A percentile compares a stretch with the other conserved stretches of the same genome.
Evolutionary conservation across 2,329 filamentous ascomycete species (phyloP).

Genomic region (Neofusicoccum laricinum): DNA sequence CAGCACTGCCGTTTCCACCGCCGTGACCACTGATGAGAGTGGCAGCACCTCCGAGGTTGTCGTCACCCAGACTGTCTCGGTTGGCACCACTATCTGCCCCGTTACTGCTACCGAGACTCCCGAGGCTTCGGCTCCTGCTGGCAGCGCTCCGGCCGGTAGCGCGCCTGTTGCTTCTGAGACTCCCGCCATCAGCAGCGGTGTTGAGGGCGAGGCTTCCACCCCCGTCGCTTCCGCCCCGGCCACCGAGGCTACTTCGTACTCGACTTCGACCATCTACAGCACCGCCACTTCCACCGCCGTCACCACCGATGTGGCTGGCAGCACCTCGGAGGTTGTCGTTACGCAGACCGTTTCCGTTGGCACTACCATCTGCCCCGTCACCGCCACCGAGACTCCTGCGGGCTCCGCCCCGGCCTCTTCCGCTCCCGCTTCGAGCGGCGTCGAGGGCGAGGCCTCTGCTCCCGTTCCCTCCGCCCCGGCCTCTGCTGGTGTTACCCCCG

Average conservation of each 20-base stretch:
- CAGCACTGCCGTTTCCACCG: background rate
- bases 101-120: constrained; percentile 20
- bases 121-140: constrained; percentile 8
- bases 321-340: constrained; percentile 6
- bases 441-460: background rate
- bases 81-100: constrained; percentile 18
- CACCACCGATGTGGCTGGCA: background rate
- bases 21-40: background rate
- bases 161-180: background rate
- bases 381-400: constrained; percentile 6
- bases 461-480: constrained; percentile 17
- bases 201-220: background rate
- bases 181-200: background rate
- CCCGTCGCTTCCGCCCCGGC: background rate
- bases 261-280: background rate
- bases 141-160: constrained; percentile 20
- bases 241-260: background rate
- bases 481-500: constrained; percentile 22
- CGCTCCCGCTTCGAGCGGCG: constrained; percentile 6
- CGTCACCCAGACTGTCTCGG: constrained; percentile 5
- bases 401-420: background rate
- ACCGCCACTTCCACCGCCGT: background rate
- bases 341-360: constrained; percentile 37
- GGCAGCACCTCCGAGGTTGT: constrained; percentile 16
- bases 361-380: constrained; percentile 24